Conservation (phyloP, 192 early-diverging fungal species). For the Chytriomyces sp. region DNA sequence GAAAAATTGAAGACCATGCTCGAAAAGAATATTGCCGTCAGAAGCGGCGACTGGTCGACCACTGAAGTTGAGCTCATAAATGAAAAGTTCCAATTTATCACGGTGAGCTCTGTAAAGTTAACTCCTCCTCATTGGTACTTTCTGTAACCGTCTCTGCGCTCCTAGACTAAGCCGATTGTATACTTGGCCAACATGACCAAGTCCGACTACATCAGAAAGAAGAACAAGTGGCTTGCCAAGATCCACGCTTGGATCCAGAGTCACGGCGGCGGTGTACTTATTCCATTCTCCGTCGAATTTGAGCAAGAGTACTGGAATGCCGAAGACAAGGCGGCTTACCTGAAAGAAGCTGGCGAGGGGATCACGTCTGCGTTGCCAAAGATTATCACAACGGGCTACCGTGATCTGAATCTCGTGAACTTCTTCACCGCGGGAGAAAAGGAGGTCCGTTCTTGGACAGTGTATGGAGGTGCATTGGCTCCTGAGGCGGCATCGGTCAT, state of each 20-base stretch:
- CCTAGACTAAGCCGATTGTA: constrained; percentile 38
- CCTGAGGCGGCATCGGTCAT: constrained; percentile 89
- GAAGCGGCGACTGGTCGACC: constrained; percentile 87
- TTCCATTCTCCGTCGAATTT: constrained; percentile 85
- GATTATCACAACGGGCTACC: constrained; percentile 87
- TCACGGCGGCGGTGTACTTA: constrained; percentile 52
- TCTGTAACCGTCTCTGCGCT: too few species aligned
- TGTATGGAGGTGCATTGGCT: constrained; percentile 73
- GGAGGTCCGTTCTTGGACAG: constrained; percentile 89
- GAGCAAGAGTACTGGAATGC: constrained; percentile 64
- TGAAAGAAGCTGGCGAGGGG: constrained; percentile 34
- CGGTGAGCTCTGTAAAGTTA: too few species aligned
- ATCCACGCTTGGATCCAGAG: constrained; percentile 43
- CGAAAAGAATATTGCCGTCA: constrained; percentile 79
- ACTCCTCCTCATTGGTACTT: too few species aligned
- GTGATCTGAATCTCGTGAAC: constrained; percentile 84
- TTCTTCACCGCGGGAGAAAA: constrained; percentile 87
- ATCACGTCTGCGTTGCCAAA: constrained; percentile 73
- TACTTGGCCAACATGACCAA: constrained; percentile 89
- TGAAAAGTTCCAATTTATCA: constrained; percentile 71
- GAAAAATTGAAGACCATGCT: constrained; percentile 69
- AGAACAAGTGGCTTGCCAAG: constrained; percentile 81
- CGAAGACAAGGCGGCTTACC: constrained; percentile 53
- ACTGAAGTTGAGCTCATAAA: constrained; percentile 94
- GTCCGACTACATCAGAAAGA: constrained; percentile 86